Percentiles rank a stretch among this genome's conserved stretches.
These are phyloP conservation scores for Geotrichum europaeum DNA, from an alignment of 1,139 yeast genomes.

Conservation along the genomic window DNA sequence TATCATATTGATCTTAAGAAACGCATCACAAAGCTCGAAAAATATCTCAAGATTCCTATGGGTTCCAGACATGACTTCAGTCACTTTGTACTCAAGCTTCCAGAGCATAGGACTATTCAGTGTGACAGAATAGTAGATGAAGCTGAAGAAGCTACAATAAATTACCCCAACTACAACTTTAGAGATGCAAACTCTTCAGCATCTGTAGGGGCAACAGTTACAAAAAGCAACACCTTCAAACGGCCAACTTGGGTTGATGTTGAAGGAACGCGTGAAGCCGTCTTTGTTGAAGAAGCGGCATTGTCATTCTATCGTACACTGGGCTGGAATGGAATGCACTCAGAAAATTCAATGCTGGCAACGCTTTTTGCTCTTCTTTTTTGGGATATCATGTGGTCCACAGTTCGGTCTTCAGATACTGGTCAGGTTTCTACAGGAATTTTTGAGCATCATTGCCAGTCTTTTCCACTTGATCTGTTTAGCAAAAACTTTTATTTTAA, in stretches of 20 bases:
- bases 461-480: constrained; percentile 32
- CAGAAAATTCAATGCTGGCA: constrained; percentile 33
- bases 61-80: constrained; percentile 12
- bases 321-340: constrained; percentile 36
- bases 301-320: constrained; percentile 28
- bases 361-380: constrained; percentile 32
- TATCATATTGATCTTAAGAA: constrained; percentile 24
- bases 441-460: constrained; percentile 35
- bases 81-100: not conserved
- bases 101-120: constrained; percentile 10
- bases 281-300: constrained; percentile 34
- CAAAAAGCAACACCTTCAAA: constrained; percentile 2
- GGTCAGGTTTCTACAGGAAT: not conserved
- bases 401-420: constrained; percentile 6
- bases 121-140: constrained; percentile 3
- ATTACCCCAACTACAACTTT: constrained; percentile 8
- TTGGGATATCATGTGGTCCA: constrained; percentile 30
- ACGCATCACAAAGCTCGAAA: constrained; percentile 17
- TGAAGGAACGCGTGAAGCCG: constrained; percentile 17
- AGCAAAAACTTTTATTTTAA: constrained; percentile 22
- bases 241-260: constrained; percentile 13
- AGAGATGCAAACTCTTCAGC: not conserved
- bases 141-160: constrained; percentile 1
- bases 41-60: constrained; percentile 16
- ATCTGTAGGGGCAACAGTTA: constrained; percentile 13